Base-by-base conservation (phyloP, 768 basidiomycete species). In the Lactarius indigo region DNA sequence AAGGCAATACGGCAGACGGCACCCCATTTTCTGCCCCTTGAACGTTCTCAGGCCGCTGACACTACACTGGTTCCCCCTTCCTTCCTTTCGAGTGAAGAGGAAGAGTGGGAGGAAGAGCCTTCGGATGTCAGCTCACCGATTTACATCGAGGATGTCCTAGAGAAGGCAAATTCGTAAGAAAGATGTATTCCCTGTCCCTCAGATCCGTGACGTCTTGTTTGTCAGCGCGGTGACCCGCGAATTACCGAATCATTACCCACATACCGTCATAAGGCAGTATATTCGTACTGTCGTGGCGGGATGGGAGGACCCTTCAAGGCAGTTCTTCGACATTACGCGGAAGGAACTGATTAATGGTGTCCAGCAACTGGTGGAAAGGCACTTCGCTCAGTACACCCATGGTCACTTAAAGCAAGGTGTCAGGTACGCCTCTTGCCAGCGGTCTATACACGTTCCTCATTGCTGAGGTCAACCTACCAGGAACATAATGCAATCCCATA, bases 211-310 rank as follows among this genome's bases (percentile, higher is more conserved):
- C 17, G 42, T 28, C 20, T 41, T 50, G 26, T 47, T 15, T 60
- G 33, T n/a, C 64, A 92, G 91, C 20, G 84, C 90, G 0, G 81
- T 87, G 3, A 88, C 90, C 0, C 84, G 91, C 1, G 89, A 92
- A 70, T 80, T 92, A 0, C 90, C 89, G 0, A 86, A 84, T 13
- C 82, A 83, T 66, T 88, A 85, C 66, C 89, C 89, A 0, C 90
- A 87, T 66, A 76, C 85, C 0, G 86, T 91, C 0, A 83, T 85
- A 58, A 74, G 79, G 13, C 72, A 75, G 0, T 87, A 83, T 66
- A 87, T 92, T 60, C 58, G 71, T 3, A 63, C 74, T 1, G 73
- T 85, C 39, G 79, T 83, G 4, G 41, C 70, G 17, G 70, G 82
- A 59, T 90, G 89, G 89, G 58, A 63, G 0, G 55, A 50, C 0